Evolutionary conservation across 2,329 filamentous ascomycete genomes (phyloP), one percentile per base, ranked within the genome.

Genomic region (Penicillium sp.): DNA sequence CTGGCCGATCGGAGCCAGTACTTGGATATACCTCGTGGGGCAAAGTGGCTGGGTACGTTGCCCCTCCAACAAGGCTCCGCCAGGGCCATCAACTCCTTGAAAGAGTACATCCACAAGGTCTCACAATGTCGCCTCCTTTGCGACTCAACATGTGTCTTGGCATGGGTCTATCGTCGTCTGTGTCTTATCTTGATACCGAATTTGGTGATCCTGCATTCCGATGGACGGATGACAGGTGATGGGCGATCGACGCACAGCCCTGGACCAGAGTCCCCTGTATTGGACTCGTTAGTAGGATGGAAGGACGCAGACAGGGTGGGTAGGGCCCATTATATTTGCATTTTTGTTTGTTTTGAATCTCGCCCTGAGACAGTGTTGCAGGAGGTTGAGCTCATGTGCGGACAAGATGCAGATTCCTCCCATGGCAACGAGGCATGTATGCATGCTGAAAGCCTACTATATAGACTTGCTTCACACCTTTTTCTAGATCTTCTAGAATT

Each of bases 11-110:
- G 29, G 54, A 49, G 42, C 44, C 45, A 33, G 48, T 48, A 31
- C 9, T 42, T 24, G 23, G 23, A 44, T 34, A 45, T 21, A 28
- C 45, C 47, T 51, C 53, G 39, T 58, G 53, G 49, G 26, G 42
- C 21, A 34, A 47, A 42, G 58, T 61, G 60, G 60, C 60, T 61
- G 59, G 57, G 42, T 29, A 12, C 42, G 50, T 56, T 61, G 52
- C 52, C 53, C 55, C 52, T 62, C 52, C 51, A 51, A 54, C 50
- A 26, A 15, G 36, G 42, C 15, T 42, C 39, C 39, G 26, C 41
- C 52, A 56, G 54, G 57, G 51, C 45, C 53, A 41, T 39, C 34
- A 26, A 10, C 45, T 47, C 53, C 50, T 53, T 49, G 52, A 26
- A 3, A 46, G 16, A 15, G n/a, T 16, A 29, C 48, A 12, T 38